Evolutionary conservation across 179 eudicot species (phyloP).

Genomic region (Beta corolliflora): DNA sequence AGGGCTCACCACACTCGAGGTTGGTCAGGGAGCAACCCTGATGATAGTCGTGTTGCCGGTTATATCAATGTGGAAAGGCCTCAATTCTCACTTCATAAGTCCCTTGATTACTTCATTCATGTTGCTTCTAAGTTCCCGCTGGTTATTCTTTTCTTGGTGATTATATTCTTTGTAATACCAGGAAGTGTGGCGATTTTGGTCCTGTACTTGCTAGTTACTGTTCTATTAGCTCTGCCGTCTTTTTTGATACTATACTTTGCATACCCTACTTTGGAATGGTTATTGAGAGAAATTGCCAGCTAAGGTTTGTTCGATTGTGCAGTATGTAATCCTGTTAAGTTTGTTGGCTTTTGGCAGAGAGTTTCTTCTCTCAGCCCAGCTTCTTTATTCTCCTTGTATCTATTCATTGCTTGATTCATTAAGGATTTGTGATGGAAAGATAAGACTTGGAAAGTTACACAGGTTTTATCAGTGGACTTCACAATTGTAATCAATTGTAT

Average conservation of each 20-base stretch:
- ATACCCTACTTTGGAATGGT: constrained; percentile 65
- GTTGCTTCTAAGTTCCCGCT: constrained; percentile 57
- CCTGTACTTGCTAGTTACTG: constrained; percentile 52
- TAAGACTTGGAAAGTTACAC: constrained; percentile 1
- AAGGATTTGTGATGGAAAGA: constrained; percentile 1
- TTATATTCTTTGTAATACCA: constrained; percentile 53
- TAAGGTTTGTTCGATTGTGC: constrained; percentile 30
- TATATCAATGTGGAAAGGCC: constrained; percentile 41
- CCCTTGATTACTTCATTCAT: constrained; percentile 54
- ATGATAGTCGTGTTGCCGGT: constrained; percentile 21
- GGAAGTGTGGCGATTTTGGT: constrained; percentile 50
- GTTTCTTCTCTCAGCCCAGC: background rate
- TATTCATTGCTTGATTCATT: constrained; percentile 9
- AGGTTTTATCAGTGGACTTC: background rate
- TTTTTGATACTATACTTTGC: constrained; percentile 62
- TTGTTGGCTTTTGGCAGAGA: constrained; percentile 2
- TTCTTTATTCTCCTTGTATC: background rate
- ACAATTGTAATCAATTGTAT: constrained; percentile 7
- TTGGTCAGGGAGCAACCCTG: constrained; percentile 27
- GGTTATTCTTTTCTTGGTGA: constrained; percentile 52
- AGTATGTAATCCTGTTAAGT: constrained; percentile 3
- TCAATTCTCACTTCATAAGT: constrained; percentile 52
- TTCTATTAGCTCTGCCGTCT: constrained; percentile 65
- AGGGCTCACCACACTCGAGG: constrained; percentile 35
- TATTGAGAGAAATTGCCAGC: constrained; percentile 56